Evolutionary conservation across 2,329 filamentous ascomycete genomes (phyloP), one percentile per base, ranked within the genome.

Genomic region (Beauveria medogensis): DNA sequence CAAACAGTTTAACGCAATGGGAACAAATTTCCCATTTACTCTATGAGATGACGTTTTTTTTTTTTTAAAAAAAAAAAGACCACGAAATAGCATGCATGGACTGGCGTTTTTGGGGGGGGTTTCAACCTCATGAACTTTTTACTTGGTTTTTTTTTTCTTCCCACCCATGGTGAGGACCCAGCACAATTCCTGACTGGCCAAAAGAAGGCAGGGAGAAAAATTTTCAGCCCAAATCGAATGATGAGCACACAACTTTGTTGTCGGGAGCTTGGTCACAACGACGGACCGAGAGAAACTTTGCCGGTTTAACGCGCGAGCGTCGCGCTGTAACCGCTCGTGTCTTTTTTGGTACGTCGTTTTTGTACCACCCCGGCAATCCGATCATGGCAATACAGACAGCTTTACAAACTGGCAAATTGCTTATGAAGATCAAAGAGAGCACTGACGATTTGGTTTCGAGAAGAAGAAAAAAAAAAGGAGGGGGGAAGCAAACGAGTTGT

Each of bases 341-440:
- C 37, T 44, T 20, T 16, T 16, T 22, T 16, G 40, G 63, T 56
- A 20, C 26, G 40, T 50, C 22, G 61, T 61, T 63, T 63, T 22
- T 22, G 58, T 65, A 53, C 65, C 59, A 61, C 37, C 66, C 65
- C 65, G 69, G 73, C 69, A 71, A 79, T 73, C 75, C 78, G 71
- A 73, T 65, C 54, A 41, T 47, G 53, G 52, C 59, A 56, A 56
- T 28, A 16, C 20, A 24, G 2, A 47, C 60, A 43, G 68, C 66
- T 65, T 47, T 48, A 60, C 58, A 60, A 50, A 18, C 51, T 43
- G 51, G 51, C 34, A n/a, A 50, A 53, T 1, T 60, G 61, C 68
- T 69, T 65, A 67, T 67, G 81, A 81, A 70, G 81, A 84, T 76
- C 79, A 85, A 85, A 84, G 82, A 85, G 80, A 82, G 80, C 80